phyloP scores from a whole-genome alignment of 176 grass and related monocot species.

The Aegilops longissima region DNA sequence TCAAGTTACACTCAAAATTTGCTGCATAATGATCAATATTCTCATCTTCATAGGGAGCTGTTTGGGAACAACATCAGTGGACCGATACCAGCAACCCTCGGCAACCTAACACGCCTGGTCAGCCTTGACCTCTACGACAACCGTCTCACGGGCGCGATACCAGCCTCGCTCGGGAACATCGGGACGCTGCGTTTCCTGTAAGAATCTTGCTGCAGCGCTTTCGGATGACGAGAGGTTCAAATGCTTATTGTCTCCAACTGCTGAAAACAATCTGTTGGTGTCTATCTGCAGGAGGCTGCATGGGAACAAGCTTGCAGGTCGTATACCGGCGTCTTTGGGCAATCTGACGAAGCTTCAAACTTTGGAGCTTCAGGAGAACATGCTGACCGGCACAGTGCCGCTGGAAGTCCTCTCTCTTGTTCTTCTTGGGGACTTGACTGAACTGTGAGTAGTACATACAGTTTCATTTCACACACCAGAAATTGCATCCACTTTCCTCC shows the following conservation, averaged over 20 bases:
- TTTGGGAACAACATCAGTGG: constrained; percentile 27
- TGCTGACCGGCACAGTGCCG: constrained; percentile 16
- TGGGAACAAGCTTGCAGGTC: constrained; percentile 24
- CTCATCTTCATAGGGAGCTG: constrained; percentile 25
- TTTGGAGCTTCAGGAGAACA: constrained; percentile 33
- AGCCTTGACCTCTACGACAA: constrained; percentile 36
- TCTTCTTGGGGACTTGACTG: constrained; percentile 21
- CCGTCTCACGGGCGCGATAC: neutral
- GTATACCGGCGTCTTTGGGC: constrained; percentile 31
- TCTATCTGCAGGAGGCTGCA: constrained; percentile 27
- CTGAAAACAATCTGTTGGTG: neutral
- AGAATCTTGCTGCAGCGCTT: neutral
- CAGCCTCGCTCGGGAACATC: neutral
- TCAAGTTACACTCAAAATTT: neutral
- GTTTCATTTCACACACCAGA: neutral
- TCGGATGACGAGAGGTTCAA: neutral
- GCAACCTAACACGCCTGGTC: constrained; percentile 22
- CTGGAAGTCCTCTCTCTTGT: constrained; percentile 35
- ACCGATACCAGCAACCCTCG: constrained; percentile 25
- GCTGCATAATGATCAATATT: neutral
- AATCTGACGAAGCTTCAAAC: neutral
- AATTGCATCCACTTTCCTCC: neutral
- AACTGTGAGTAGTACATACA: constrained; percentile 23
- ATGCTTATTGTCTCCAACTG: neutral
- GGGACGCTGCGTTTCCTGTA: constrained; percentile 27